A percentile compares a stretch with the other conserved stretches of the same genome.
phyloP scores from a whole-genome alignment of 1,284 basidiomycete species.

The Ceratobasidium sp. region DNA sequence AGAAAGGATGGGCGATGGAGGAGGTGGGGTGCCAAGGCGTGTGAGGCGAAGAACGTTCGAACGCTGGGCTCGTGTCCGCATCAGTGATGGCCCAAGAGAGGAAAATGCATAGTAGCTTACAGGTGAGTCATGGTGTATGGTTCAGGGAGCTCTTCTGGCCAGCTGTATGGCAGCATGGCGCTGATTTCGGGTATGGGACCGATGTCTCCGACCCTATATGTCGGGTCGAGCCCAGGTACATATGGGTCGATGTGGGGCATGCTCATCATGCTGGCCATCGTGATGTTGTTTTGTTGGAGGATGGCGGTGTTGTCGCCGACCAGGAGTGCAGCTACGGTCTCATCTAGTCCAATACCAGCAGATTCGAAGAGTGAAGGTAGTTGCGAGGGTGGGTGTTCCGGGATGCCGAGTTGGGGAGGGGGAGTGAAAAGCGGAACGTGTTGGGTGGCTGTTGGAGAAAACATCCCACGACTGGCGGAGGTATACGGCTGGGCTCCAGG shows the following conservation, averaged over 20 bases:
- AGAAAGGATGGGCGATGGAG: slow-evolving; percentile 58
- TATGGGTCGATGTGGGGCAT: slow-evolving; percentile 9
- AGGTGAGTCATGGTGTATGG: slow-evolving; percentile 39
- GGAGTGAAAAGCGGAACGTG: slow-evolving; percentile 10
- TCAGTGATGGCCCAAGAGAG: neutral
- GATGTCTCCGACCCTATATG: neutral
- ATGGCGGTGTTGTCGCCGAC: neutral
- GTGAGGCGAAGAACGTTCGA: slow-evolving; percentile 57
- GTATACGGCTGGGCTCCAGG: slow-evolving; percentile 1
- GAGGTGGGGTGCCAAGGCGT: slow-evolving; percentile 57
- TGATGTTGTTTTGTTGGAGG: slow-evolving; percentile 2
- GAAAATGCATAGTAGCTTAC: slow-evolving; percentile 7
- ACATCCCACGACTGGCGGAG: neutral
- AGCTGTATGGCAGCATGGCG: slow-evolving; percentile 31
- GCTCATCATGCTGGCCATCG: slow-evolving; percentile 12
- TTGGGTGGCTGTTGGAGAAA: neutral
- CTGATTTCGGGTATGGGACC: neutral
- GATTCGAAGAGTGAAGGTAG: slow-evolving; percentile 18
- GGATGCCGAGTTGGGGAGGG: neutral
- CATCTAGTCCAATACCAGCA: slow-evolving; percentile 8
- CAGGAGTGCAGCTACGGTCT: neutral
- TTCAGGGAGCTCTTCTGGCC: slow-evolving; percentile 39
- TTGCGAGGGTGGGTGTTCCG: neutral
- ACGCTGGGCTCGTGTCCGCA: slow-evolving; percentile 51
- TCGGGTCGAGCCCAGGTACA: neutral